Percentiles rank a stretch among this genome's conserved stretches.
Conservation (phyloP, 2,329 filamentous ascomycete genomes). For the Septoria linicola region DNA sequence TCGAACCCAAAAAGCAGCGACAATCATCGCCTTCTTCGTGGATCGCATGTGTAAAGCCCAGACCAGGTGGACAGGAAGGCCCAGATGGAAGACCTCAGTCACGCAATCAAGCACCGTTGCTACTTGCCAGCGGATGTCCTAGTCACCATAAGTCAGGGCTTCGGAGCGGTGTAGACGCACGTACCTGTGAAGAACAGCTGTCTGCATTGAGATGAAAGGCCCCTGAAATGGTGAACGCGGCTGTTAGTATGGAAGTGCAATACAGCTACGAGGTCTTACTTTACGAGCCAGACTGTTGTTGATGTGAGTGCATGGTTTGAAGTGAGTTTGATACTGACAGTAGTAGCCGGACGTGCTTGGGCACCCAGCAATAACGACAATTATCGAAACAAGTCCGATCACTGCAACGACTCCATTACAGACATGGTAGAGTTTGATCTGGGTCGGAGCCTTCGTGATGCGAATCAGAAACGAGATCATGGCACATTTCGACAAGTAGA, state of each 20-base stretch:
- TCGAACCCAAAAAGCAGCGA: conserved; percentile 41
- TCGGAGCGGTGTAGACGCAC: neutral
- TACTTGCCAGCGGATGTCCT: conserved; percentile 39
- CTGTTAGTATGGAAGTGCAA: neutral
- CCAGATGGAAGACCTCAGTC: conserved; percentile 38
- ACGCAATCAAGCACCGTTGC: conserved; percentile 43
- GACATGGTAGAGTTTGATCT: conserved; percentile 30
- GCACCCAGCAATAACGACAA: conserved; percentile 34
- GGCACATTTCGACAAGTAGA: conserved; percentile 36
- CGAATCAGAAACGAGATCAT: conserved; percentile 37
- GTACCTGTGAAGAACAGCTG: conserved; percentile 33
- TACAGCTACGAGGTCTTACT: too few species aligned
- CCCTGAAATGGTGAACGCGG: neutral
- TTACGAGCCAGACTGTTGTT: too few species aligned
- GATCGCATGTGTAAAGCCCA: conserved; percentile 42
- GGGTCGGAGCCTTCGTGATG: conserved; percentile 32
- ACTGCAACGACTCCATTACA: conserved; percentile 29
- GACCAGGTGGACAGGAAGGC: conserved; percentile 37
- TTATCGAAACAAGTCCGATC: conserved; percentile 34
- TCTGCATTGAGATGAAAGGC: conserved; percentile 27
- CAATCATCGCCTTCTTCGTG: conserved; percentile 38
- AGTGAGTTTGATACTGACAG: conserved; percentile 22
- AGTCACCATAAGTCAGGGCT: conserved; percentile 10
- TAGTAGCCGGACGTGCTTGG: conserved; percentile 29
- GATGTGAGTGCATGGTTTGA: too few species aligned